These are phyloP conservation scores for Blepharisma japonicum DNA, from an alignment of 73 alveolate species.

Conservation along the genomic window DNA sequence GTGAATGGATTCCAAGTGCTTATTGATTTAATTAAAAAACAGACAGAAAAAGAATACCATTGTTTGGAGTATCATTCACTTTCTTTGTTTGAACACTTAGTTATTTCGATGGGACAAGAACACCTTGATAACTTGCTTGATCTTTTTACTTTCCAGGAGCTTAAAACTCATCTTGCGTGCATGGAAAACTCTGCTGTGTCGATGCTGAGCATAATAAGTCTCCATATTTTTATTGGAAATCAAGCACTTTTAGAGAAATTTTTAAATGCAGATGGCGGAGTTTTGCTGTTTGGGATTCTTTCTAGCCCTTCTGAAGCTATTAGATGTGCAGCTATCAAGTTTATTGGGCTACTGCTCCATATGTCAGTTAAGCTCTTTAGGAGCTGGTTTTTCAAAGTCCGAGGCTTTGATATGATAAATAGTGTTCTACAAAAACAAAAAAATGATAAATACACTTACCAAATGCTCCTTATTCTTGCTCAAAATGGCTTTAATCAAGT, in stretches of 20 bases:
- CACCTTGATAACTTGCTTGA: slow-evolving; percentile 14
- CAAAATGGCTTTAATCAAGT: neutral
- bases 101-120: slow-evolving; percentile 2
- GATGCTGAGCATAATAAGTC: neutral
- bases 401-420: slow-evolving; percentile 9
- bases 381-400: slow-evolving; percentile 9
- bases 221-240: neutral
- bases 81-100: neutral
- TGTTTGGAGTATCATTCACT: slow-evolving; percentile 1
- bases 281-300: neutral
- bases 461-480: neutral
- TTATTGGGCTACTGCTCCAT: slow-evolving; percentile 11
- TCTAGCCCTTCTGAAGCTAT: neutral
- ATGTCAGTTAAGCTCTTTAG: neutral
- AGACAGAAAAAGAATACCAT: neutral
- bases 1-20: neutral
- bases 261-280: neutral
- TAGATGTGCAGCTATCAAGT: slow-evolving; percentile 8
- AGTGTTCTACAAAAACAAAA: slow-evolving; percentile 14
- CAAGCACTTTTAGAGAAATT: slow-evolving; percentile 7
- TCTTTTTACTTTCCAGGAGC: neutral
- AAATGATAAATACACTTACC: neutral
- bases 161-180: neutral
- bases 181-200: neutral
- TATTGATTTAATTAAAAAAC: neutral